phyloP scores from a whole-genome alignment of 2,329 filamentous ascomycete species.

The Ascochyta viciae-villosae region DNA sequence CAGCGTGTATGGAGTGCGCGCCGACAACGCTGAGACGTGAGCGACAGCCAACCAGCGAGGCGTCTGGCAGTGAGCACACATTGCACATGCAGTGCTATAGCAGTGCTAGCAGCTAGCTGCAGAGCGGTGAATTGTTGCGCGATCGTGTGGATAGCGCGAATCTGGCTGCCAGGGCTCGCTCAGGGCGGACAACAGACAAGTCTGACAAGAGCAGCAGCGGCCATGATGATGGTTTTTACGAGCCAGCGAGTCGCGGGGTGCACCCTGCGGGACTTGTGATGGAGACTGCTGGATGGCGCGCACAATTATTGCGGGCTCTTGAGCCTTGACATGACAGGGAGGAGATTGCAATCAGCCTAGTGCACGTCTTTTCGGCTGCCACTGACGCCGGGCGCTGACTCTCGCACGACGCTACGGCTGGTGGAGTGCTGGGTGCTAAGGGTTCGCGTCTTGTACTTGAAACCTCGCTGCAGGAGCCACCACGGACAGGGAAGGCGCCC shows the following conservation, averaged over 20 bases:
- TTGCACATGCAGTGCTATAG: background rate
- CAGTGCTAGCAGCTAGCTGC: conserved; percentile 6
- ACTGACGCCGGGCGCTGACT: conserved; percentile 15
- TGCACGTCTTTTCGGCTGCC: conserved; percentile 15
- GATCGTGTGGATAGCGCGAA: conserved; percentile 17
- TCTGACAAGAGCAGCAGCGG: too few relatives aligned
- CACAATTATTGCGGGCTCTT: conserved; percentile 14
- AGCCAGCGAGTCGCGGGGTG: conserved; percentile 6
- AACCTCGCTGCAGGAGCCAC: conserved; percentile 27
- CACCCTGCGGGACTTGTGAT: background rate
- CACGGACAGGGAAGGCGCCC: conserved; percentile 13
- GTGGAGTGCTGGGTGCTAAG: conserved; percentile 17
- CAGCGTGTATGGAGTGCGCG: conserved; percentile 12
- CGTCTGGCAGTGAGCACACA: background rate
- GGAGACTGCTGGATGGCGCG: background rate
- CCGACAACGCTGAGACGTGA: conserved; percentile 7
- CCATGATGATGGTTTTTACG: background rate
- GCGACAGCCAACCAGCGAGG: conserved; percentile 7
- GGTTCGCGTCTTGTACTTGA: conserved; percentile 33
- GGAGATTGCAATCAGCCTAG: conserved; percentile 22
- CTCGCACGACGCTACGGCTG: conserved; percentile 4
- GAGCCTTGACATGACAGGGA: conserved; percentile 13
- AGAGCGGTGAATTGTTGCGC: conserved; percentile 17
- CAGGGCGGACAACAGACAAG: background rate
- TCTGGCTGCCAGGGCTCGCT: conserved; percentile 9